Evolutionary conservation across 179 eudicot genomes (phyloP).

Genomic region (Carnegiea gigantea): DNA sequence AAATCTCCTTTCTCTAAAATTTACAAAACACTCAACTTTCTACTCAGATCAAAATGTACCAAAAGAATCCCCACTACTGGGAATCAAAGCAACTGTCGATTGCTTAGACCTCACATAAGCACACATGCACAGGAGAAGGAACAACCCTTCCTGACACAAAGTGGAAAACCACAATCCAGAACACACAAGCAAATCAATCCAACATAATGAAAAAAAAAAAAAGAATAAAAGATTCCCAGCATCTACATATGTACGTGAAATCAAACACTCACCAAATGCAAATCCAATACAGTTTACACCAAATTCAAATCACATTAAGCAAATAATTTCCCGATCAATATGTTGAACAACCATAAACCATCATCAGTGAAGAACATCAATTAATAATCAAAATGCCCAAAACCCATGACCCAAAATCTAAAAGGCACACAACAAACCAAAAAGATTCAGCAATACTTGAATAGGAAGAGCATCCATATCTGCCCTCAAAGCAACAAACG

Average conservation of each 20-base stretch:
- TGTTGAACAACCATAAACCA: too few relatives aligned
- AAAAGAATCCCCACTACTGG: neutral
- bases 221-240: too few relatives aligned
- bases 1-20: neutral
- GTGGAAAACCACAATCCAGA: too few relatives aligned
- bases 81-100: neutral
- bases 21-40: neutral
- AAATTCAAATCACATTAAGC: too few relatives aligned
- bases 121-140: too few relatives aligned
- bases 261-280: too few relatives aligned
- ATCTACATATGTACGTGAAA: too few relatives aligned
- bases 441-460: conserved; percentile 50
- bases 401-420: neutral
- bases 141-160: too few relatives aligned
- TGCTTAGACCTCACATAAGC: too few relatives aligned
- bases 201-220: too few relatives aligned
- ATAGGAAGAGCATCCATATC: conserved; percentile 95
- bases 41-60: neutral
- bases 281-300: too few relatives aligned
- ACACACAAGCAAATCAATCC: neutral
- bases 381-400: neutral
- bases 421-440: neutral
- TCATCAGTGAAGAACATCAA: neutral
- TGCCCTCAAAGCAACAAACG: conserved; percentile 73
- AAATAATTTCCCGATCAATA: too few relatives aligned